phyloP scores from a whole-genome alignment of 768 basidiomycete species.

The Paxillus rubicundulus region DNA sequence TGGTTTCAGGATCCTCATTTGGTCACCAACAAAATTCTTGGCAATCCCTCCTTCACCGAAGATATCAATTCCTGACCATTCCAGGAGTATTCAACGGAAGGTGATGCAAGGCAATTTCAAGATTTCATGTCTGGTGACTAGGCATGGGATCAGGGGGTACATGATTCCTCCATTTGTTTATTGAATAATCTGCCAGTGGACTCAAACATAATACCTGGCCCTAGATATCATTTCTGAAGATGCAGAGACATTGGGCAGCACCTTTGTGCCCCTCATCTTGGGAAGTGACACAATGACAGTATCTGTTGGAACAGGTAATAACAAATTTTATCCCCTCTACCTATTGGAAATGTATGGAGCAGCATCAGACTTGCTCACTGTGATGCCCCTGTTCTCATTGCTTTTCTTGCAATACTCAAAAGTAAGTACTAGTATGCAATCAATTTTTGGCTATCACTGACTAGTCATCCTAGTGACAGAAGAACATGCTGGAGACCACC shows the following conservation, averaged over 20 bases:
- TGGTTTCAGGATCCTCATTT: background rate
- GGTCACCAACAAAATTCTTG: background rate
- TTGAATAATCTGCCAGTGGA: background rate
- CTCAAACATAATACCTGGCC: background rate
- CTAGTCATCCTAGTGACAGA: too few species aligned
- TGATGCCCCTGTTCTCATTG: background rate
- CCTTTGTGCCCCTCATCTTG: background rate
- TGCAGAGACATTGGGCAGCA: background rate
- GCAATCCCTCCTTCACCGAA: background rate
- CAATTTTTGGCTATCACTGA: too few species aligned
- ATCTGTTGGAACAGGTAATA: conserved; percentile 1
- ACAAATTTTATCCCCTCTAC: conserved; percentile 2
- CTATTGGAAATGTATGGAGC: conserved; percentile 8
- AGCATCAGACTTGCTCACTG: background rate
- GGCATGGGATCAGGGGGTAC: conserved; percentile 4
- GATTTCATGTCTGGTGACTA: conserved; percentile 4
- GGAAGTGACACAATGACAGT: background rate
- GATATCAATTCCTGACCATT: background rate
- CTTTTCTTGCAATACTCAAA: conserved; percentile 5
- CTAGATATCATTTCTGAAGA: too few species aligned
- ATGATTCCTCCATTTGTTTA: background rate
- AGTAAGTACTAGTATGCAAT: background rate
- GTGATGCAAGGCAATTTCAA: background rate
- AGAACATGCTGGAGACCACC: too few species aligned
- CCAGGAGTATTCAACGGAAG: background rate